Conservation (phyloP, 192 early-diverging fungal species). For the Oehlia diaphana region DNA sequence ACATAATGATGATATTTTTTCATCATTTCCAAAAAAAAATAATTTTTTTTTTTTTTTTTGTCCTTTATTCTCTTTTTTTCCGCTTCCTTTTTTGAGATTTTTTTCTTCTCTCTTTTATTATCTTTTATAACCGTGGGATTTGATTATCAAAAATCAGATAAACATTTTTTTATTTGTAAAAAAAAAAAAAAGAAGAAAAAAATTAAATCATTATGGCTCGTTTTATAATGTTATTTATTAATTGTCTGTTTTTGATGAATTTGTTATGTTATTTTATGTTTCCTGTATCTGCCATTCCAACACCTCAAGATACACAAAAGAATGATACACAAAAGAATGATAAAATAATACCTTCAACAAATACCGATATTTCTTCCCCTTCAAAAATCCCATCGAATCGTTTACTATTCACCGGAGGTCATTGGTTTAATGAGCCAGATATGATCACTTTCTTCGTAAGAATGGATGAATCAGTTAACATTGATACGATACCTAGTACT, state of each 20-base stretch:
- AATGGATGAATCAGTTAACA: neutral
- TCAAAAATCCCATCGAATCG: neutral
- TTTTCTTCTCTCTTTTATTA: too few species aligned
- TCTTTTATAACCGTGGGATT: too few species aligned
- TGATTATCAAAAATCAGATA: too few species aligned
- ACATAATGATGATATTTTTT: too few species aligned
- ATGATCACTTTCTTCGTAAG: conserved; percentile 14
- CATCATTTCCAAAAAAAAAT: too few species aligned
- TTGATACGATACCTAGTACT: neutral
- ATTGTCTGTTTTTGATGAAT: neutral
- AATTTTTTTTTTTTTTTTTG: too few species aligned
- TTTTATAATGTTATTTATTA: neutral
- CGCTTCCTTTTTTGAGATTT: too few species aligned
- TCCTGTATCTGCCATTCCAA: neutral
- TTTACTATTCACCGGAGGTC: neutral
- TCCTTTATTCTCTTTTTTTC: too few species aligned
- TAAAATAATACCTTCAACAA: neutral
- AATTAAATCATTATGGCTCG: neutral
- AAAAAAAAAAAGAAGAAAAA: neutral
- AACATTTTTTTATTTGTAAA: neutral
- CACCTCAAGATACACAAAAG: neutral
- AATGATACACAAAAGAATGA: too few species aligned
- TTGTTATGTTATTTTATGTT: neutral
- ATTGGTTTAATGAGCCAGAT: conserved; percentile 8
- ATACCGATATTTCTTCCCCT: neutral